Evolutionary conservation across 1,284 basidiomycete species (phyloP), one percentile per base, ranked within the genome.

Genomic region (Porogramme epimiltina): DNA sequence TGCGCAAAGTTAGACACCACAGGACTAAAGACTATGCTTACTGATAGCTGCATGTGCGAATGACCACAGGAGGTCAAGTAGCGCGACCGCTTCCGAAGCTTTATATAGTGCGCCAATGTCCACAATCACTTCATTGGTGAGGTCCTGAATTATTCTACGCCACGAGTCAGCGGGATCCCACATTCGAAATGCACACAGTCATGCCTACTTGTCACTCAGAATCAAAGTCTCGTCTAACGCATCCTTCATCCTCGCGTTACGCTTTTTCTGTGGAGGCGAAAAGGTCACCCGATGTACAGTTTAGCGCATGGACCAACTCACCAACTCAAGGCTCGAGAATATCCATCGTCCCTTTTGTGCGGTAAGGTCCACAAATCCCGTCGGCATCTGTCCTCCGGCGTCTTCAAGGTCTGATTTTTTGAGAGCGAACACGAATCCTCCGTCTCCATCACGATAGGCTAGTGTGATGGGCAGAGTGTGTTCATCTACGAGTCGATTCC

Each of bases 61-160:
- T 2, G 89, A 85, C 80, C 88, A 88, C 2, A 96, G 69, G 78
- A 94, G 87, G 64, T 97, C 95, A 1, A 95, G 69, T 47, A 93
- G 72, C 0, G 92, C 91, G 56, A 91, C 91, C n/a, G 91, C 90
- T 73, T 95, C 93, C 0, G 91, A 92, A 8, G 89, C 87, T 55
- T 88, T 87, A 67, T 93, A 94, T n/a, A 96, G 70, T 16, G 82
- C 86, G 1, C 87, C 85, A 20, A 91, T 79, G 52, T 90, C 76
- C 0, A 72, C 71, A 2, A 93, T 63, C 25, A 94, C 80, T 38
- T 85, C 78, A 0, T 73, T 70, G 0, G 89, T 80, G 20, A 95
- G 72, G 19, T 87, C 84, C 55, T 85, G 78, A 26, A 95, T 85
- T 40, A 92, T 85, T 55, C 89, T 89, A 42, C 26, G n/a, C n/a